Base-by-base conservation (phyloP, 2,329 filamentous ascomycete genomes). In the Epichloe sp. region DNA sequence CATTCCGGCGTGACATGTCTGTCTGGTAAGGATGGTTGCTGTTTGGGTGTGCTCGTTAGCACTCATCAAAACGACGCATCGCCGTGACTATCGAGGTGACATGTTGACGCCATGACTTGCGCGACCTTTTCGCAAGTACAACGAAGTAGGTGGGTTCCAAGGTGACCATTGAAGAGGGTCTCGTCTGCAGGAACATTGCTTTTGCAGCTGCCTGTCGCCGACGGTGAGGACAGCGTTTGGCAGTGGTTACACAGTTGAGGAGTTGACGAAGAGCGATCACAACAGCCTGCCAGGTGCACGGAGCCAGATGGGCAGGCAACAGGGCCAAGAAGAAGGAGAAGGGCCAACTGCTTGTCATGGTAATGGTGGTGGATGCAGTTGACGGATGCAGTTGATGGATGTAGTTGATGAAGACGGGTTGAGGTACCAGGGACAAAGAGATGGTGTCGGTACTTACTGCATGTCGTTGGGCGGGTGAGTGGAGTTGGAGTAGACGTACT, bases 401-500 rank as follows among this genome's bases (percentile, higher is more conserved):
- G 45, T 44, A 47, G 46, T 48, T 48, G 54, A 54, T 31, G 37
- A 47, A 15, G 44, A 31, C 35, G 48, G 52, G 51, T 40, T 42
- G 53, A 63, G 47, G 63, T 62, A 62, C 59, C 57, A 56, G 61
- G 59, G 56, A 63, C 58, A 65, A 63, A 53, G 53, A 58, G 53
- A 64, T 53, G 63, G 66, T 63, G 63, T 53, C 42, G 52, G 50
- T 71, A 79, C 77, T 79, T 71, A 79, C 76, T 78, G 75, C 65
- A 78, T 75, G 57, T 77, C 74, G 68, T 73, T 75, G 58, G 72
- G 69, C 62, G 74, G 74, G 61, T 76, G 74, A 60, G 73, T 69
- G 66, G 70, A 69, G 67, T 72, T 75, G 64, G 72, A 68, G 68
- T 76, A 78, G 60, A 78, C 71, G 69, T 78, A 77, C 67, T 78